Conservation (phyloP, 2,329 filamentous ascomycete species). For the Arthrobotrys conoides region DNA sequence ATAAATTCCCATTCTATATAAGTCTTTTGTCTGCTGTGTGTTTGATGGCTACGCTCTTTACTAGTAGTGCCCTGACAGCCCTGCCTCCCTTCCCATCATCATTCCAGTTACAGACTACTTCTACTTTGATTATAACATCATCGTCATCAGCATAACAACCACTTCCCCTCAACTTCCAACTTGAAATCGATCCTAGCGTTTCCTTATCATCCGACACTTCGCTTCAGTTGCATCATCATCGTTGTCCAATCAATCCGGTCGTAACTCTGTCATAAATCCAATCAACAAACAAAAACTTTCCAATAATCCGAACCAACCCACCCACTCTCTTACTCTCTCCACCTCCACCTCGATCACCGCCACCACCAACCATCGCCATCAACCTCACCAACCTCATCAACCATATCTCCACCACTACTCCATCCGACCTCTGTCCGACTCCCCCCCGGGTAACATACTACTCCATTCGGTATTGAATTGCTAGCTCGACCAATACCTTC, state of each 20-base stretch:
- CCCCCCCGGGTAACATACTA: background rate
- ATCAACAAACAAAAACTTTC: background rate
- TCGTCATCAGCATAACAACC: background rate
- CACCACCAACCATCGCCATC: constrained; percentile 1
- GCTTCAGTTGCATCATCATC: background rate
- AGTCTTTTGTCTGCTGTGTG: constrained; percentile 13
- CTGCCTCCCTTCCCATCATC: constrained; percentile 27
- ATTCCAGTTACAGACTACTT: constrained; percentile 18
- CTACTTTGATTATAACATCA: background rate
- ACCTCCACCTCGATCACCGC: background rate
- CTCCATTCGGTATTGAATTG: constrained; percentile 16
- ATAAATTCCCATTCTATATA: background rate
- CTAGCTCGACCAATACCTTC: constrained; percentile 23
- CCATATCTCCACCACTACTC: background rate
- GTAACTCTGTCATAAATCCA: background rate
- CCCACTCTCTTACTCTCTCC: too few relatives aligned
- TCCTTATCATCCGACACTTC: background rate
- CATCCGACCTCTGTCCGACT: background rate
- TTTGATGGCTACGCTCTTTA: constrained; percentile 58
- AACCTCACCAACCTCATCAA: constrained; percentile 7
- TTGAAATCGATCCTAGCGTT: background rate
- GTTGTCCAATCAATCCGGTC: constrained; percentile 4
- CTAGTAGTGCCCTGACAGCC: constrained; percentile 14
- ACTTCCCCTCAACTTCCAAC: background rate
- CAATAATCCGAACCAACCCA: background rate